Evolutionary conservation across 2,329 filamentous ascomycete species (phyloP).

Genomic region (Ramichloridium luteum): DNA sequence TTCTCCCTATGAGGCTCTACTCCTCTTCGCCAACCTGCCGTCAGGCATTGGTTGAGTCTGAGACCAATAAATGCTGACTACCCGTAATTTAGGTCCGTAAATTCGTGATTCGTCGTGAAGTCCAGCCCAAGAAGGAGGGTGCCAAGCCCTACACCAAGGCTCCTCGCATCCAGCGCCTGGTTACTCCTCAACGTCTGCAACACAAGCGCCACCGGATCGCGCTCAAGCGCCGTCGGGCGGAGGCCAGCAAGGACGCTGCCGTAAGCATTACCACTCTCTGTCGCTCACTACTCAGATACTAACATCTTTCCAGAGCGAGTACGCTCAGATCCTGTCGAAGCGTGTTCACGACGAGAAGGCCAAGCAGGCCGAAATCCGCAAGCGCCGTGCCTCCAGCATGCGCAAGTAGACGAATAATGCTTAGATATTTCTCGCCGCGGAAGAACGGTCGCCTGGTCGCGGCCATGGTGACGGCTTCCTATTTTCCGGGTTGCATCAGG

Average conservation of each 20-base stretch:
- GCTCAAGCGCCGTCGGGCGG: conserved; percentile 94
- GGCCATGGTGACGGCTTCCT: neutral
- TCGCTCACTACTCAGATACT: conserved; percentile 22
- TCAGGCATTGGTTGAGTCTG: conserved; percentile 19
- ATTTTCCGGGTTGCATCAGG: conserved; percentile 1
- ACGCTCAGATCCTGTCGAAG: conserved; percentile 90
- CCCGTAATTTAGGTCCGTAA: conserved; percentile 67
- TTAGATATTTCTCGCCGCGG: neutral
- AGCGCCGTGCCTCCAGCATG: conserved; percentile 94
- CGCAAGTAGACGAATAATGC: conserved; percentile 51
- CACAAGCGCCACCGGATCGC: conserved; percentile 98
- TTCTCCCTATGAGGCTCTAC: conserved; percentile 27
- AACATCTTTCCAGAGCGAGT: conserved; percentile 64
- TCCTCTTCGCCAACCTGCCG: conserved; percentile 47
- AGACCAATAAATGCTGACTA: conserved; percentile 20
- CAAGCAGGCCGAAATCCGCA: conserved; percentile 84
- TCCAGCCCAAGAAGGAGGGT: conserved; percentile 93
- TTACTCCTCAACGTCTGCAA: conserved; percentile 98
- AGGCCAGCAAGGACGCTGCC: conserved; percentile 97
- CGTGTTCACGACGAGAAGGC: conserved; percentile 93
- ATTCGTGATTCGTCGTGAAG: conserved; percentile 98
- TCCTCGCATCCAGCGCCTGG: conserved; percentile 98
- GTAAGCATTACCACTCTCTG: conserved; percentile 44
- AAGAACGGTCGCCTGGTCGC: neutral
- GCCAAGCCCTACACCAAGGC: conserved; percentile 99